Percentiles rank a stretch among this genome's conserved stretches.
Conservation (phyloP, 768 basidiomycete genomes). For the Trametes maxima region DNA sequence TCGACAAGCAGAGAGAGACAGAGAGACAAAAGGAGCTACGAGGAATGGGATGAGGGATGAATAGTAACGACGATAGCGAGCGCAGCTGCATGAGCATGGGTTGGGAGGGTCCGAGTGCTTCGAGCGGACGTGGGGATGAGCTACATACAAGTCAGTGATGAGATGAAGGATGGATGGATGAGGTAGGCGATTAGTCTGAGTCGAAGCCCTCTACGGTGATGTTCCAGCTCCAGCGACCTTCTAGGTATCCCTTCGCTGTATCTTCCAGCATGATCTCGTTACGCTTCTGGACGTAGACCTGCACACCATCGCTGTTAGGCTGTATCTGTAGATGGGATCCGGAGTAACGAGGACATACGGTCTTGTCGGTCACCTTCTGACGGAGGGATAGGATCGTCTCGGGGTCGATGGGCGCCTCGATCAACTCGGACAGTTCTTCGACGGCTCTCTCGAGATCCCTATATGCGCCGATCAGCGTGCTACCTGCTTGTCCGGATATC, state of each 20-base stretch:
- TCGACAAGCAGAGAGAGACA: background rate
- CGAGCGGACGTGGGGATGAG: background rate
- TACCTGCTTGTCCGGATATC: background rate
- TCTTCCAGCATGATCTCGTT: slow-evolving; percentile 96
- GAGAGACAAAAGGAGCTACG: background rate
- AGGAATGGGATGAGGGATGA: background rate
- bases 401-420: slow-evolving; percentile 90
- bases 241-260: slow-evolving; percentile 86
- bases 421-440: slow-evolving; percentile 89
- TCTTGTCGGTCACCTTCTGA: slow-evolving; percentile 95
- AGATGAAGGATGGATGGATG: background rate
- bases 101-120: too few relatives aligned
- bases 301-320: background rate
- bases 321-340: slow-evolving; percentile 4
- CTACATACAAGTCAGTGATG: background rate
- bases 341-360: slow-evolving; percentile 50
- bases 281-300: slow-evolving; percentile 96
- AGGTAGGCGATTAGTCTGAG: background rate
- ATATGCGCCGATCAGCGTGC: background rate
- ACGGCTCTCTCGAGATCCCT: slow-evolving; percentile 95
- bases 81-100: too few relatives aligned
- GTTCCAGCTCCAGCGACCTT: slow-evolving; percentile 88
- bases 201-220: slow-evolving; percentile 71
- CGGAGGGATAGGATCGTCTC: slow-evolving; percentile 80
- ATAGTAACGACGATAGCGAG: background rate